phyloP scores from a whole-genome alignment of 208 protist genomes.

The Trypanosoma platydactyli region DNA sequence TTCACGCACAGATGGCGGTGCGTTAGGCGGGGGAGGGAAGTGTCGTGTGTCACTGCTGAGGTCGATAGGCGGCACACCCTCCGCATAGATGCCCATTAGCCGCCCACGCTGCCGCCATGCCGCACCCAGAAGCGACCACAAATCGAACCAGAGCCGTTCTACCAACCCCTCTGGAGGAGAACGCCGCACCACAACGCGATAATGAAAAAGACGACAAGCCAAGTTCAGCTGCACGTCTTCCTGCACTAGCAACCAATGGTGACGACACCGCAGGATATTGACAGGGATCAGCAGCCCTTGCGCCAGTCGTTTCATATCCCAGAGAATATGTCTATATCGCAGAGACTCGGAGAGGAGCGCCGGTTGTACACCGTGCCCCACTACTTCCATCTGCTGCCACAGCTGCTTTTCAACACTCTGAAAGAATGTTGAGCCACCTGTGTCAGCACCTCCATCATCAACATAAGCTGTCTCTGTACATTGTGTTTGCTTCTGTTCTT shows the following conservation, averaged over 20 bases:
- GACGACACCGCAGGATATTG: constrained; percentile 52
- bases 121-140: constrained; percentile 63
- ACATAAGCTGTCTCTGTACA: neutral
- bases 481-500: neutral
- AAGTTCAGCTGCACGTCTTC: constrained; percentile 65
- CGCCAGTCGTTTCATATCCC: constrained; percentile 48
- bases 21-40: constrained; percentile 4
- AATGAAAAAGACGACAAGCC: constrained; percentile 47
- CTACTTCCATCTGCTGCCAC: constrained; percentile 27
- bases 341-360: constrained; percentile 44
- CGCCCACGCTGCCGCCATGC: constrained; percentile 72
- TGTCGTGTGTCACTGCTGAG: constrained; percentile 10
- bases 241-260: constrained; percentile 62
- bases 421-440: neutral
- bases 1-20: constrained; percentile 10
- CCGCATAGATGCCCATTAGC: constrained; percentile 45
- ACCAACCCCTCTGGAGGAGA: constrained; percentile 27
- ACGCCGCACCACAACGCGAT: constrained; percentile 37
- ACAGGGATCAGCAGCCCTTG: constrained; percentile 50
- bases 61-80: constrained; percentile 7
- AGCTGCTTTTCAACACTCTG: constrained; percentile 37
- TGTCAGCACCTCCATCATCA: neutral
- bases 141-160: constrained; percentile 47
- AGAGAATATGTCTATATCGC: constrained; percentile 47
- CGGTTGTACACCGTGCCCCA: neutral